Percentiles rank a stretch among this genome's conserved stretches.
Evolutionary conservation across 192 early-diverging fungal genomes (phyloP).

Genomic region (Gonapodya sp.): DNA sequence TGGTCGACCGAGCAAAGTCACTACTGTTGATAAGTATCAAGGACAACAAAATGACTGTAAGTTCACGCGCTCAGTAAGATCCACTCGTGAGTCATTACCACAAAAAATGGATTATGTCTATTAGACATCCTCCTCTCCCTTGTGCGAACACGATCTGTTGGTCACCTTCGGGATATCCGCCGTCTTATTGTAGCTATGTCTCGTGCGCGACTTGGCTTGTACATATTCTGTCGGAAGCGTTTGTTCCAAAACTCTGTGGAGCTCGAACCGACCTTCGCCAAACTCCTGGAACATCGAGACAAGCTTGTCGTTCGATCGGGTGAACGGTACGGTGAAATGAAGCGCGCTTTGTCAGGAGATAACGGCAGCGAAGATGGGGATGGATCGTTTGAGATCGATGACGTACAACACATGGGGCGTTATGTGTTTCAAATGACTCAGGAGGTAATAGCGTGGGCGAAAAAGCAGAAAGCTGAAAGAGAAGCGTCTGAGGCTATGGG

Average conservation of each 20-base stretch:
- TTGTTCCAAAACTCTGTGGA: conserved; percentile 79
- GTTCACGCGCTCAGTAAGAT: not conserved
- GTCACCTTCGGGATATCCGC: conserved; percentile 87
- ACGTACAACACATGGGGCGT: conserved; percentile 48
- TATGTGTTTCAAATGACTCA: conserved; percentile 56
- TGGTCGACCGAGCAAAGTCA: conserved; percentile 61
- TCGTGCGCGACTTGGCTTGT: conserved; percentile 84
- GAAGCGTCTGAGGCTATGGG: conserved; percentile 13
- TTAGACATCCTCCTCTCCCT: conserved; percentile 74
- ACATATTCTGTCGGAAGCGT: conserved; percentile 69
- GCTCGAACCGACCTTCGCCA: conserved; percentile 56
- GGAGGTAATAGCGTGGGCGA: conserved; percentile 47
- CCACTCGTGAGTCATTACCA: too few species aligned
- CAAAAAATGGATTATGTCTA: not conserved
- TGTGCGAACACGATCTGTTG: conserved; percentile 80
- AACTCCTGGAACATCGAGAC: conserved; percentile 52
- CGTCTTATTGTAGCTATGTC: conserved; percentile 91
- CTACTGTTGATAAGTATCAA: conserved; percentile 96
- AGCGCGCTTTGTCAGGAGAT: conserved; percentile 6
- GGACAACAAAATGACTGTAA: conserved; percentile 87
- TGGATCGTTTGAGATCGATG: conserved; percentile 24
- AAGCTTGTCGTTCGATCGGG: conserved; percentile 44
- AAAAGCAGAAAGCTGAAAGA: conserved; percentile 25
- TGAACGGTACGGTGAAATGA: conserved; percentile 25
- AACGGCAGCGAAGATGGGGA: conserved; percentile 10